Base-by-base conservation (phyloP, 2,329 filamentous ascomycete genomes). In the Aureobasidium pullulans region DNA sequence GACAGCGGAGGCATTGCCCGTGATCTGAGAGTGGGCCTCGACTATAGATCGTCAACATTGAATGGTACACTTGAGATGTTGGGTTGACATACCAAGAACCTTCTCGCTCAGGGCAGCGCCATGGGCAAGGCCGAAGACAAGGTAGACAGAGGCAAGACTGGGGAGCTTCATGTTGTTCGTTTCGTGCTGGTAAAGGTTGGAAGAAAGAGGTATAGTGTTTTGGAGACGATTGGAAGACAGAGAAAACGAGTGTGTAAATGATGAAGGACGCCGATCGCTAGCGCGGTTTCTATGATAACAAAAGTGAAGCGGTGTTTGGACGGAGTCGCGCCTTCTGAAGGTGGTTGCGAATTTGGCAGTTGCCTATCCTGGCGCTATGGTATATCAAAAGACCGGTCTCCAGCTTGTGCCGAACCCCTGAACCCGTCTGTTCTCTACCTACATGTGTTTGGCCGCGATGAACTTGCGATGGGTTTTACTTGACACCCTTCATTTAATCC, bases 1-100 rank as follows among this genome's bases (percentile, higher is more conserved):
- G 48, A 67, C 43, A 10, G 53, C 62, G 23, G 68, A 69, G 23
- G 66, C 62, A 52, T 67, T 67, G 34, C 57, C 59, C 47, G 61
- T 36, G 32, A 56, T 48, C 37, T 66, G 46, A 4, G 50, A 39
- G 48, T 47, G 47, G 19, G 44, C 34, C 29, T 52, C 16, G 39
- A n/a, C 40, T 48, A 34, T n/a, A 32, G 39, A 29, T 34, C 5
- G 32, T 53, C 11, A 39, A 39, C 23, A 28, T 43, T 19, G 2
- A 6, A 46, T 15, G 6, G 7, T 11, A 15, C 23, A 54, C 10
- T 8, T 19, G 11, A 16, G 23, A 23, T 23, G 1, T 23, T 16
- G 13, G 13, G 3, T 4, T 7, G 16, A 23, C 40, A 13, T 23
- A 57, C 53, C 28, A 43, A 42, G 37, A 16, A 43, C 50, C 23